These are phyloP conservation scores for Catenaria anguillulae DNA, from an alignment of 371 early-diverging fungal genomes.

Conservation along the genomic window DNA sequence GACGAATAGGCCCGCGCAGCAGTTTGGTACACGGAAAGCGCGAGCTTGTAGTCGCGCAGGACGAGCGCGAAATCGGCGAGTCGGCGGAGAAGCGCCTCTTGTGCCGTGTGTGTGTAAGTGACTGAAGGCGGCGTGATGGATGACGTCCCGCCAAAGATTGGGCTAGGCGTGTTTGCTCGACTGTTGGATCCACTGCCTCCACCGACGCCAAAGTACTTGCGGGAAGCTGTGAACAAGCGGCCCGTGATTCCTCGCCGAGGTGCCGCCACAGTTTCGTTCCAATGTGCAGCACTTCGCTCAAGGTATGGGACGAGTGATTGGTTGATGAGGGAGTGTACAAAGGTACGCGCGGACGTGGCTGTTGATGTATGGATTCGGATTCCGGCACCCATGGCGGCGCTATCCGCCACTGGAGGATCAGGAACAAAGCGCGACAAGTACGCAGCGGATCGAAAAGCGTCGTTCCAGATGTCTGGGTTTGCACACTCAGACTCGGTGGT, in stretches of 20 bases:
- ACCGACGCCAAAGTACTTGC: conserved; percentile 57
- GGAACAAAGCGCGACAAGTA: background rate
- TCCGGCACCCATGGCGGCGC: background rate
- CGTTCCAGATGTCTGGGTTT: conserved; percentile 5
- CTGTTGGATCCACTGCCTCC: too few relatives aligned
- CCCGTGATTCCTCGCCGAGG: conserved; percentile 80
- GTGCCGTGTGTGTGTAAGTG: conserved; percentile 57
- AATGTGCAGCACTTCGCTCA: conserved; percentile 70
- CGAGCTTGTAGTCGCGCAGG: conserved; percentile 81
- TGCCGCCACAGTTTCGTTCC: conserved; percentile 82
- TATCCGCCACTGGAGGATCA: background rate
- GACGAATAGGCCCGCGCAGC: conserved; percentile 75
- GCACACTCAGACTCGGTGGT: background rate
- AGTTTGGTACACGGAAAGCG: conserved; percentile 70
- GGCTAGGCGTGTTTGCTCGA: background rate
- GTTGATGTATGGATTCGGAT: background rate
- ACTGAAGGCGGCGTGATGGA: conserved; percentile 22
- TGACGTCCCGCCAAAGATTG: too few relatives aligned
- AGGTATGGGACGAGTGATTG: conserved; percentile 72
- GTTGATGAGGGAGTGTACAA: conserved; percentile 31
- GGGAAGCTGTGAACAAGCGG: conserved; percentile 63
- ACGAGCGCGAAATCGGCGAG: conserved; percentile 91
- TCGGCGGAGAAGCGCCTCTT: conserved; percentile 78
- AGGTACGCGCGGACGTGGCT: conserved; percentile 12
- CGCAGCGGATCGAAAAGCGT: background rate